Evolutionary conservation across 257 asterid genomes (phyloP).

Genomic region (Ophiorrhiza pumila): DNA sequence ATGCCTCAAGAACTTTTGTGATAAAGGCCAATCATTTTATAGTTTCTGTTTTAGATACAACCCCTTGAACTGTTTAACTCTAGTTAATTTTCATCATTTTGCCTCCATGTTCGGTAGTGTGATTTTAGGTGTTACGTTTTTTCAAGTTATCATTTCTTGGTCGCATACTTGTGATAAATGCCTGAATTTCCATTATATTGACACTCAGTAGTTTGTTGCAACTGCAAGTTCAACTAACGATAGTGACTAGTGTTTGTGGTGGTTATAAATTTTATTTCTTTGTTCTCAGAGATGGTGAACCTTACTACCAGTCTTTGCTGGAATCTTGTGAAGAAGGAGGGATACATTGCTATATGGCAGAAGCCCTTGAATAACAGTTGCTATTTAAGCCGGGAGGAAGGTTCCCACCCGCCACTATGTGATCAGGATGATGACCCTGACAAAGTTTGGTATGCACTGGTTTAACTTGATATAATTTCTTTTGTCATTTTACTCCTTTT

Average conservation of each 20-base stretch:
- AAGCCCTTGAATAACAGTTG: conserved; percentile 84
- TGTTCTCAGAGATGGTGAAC: conserved; percentile 72
- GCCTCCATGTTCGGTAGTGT: not conserved
- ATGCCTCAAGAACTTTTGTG: not conserved
- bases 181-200: not conserved
- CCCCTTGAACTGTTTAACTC: not conserved
- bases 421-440: conserved; percentile 84
- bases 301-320: conserved; percentile 83
- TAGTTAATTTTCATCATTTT: not conserved
- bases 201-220: not conserved
- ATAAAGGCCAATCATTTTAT: not conserved
- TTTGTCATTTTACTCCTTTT: not conserved
- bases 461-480: conserved; percentile 7
- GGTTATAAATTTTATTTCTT: not conserved
- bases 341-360: conserved; percentile 93
- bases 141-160: not conserved
- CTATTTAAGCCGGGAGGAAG: conserved; percentile 73
- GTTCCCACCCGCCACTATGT: conserved; percentile 72
- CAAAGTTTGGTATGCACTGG: conserved; percentile 56
- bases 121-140: not conserved
- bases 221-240: not conserved
- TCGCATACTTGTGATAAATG: not conserved
- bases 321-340: conserved; percentile 91
- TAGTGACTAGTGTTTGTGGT: not conserved
- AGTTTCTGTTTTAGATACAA: no score